These are phyloP conservation scores for Poa pratensis DNA, from an alignment of 176 grass and related monocot genomes.

Conservation along the genomic window DNA sequence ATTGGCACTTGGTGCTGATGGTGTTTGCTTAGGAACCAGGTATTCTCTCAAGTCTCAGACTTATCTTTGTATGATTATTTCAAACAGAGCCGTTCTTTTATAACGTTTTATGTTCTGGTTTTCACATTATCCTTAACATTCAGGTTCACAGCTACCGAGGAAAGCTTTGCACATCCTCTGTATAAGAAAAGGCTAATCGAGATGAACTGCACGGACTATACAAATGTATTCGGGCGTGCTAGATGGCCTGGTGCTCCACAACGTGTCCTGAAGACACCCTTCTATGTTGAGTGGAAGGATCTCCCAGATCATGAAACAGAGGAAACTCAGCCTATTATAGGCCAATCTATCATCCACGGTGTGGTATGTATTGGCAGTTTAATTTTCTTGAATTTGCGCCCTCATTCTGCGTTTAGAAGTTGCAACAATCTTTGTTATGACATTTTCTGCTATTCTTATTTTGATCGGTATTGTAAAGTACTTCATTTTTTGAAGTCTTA, in stretches of 20 bases:
- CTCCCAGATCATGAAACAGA: constrained; percentile 82
- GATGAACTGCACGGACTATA: constrained; percentile 66
- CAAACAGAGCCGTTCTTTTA: not conserved
- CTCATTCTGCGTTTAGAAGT: constrained; percentile 21
- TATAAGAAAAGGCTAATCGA: constrained; percentile 86
- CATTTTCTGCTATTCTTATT: constrained; percentile 3
- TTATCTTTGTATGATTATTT: not conserved
- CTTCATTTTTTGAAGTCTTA: not conserved
- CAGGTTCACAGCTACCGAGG: constrained; percentile 74
- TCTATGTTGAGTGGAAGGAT: constrained; percentile 66
- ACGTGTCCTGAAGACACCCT: constrained; percentile 75
- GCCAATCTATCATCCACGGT: constrained; percentile 80
- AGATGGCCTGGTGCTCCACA: constrained; percentile 93
- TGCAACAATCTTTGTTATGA: constrained; percentile 7
- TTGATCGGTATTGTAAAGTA: not conserved
- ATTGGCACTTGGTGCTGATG: constrained; percentile 79
- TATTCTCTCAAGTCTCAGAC: constrained; percentile 32
- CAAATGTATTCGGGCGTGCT: constrained; percentile 76
- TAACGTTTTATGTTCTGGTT: constrained; percentile 17
- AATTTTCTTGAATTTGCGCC: not conserved
- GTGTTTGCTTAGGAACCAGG: constrained; percentile 91
- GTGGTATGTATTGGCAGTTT: constrained; percentile 58
- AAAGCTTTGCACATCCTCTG: constrained; percentile 83
- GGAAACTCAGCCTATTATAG: constrained; percentile 75
- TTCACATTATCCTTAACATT: constrained; percentile 31